Evolutionary conservation across 257 asterid genomes (phyloP).

Genomic region (Avicennia marina): DNA sequence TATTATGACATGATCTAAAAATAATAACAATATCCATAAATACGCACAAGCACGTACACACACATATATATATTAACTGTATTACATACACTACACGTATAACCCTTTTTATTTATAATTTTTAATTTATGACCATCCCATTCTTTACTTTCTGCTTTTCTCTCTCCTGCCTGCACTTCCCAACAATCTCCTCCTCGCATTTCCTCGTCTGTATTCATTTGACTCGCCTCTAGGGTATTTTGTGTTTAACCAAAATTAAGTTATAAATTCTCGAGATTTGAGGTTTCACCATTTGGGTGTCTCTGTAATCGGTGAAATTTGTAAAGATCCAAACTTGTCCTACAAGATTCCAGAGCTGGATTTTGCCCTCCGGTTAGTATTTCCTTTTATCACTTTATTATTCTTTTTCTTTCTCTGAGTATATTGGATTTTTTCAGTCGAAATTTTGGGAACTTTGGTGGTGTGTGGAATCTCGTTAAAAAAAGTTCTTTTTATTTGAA

Average conservation of each 20-base stretch:
- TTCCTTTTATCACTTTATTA: not conserved
- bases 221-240: conserved; percentile 48
- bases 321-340: conserved; percentile 23
- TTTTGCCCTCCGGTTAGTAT: conserved; percentile 36
- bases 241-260: conserved; percentile 17
- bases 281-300: conserved; percentile 13
- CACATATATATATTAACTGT: not conserved
- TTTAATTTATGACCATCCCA: conserved; percentile 19
- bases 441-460: conserved; percentile 14
- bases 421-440: conserved; percentile 3
- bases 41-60: too few species aligned
- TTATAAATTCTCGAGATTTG: conserved; percentile 5
- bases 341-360: conserved; percentile 20
- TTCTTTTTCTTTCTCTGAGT: not conserved
- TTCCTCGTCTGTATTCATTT: conserved; percentile 40
- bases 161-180: conserved; percentile 1
- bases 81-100: too few species aligned
- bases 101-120: too few species aligned
- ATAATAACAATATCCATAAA: not conserved
- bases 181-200: conserved; percentile 33
- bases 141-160: conserved; percentile 17
- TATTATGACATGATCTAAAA: too few species aligned
- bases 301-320: conserved; percentile 16
- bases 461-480: not conserved
- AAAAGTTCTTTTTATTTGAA: not conserved